Percentiles rank a stretch among this genome's conserved stretches.
Evolutionary conservation across 2,329 filamentous ascomycete species (phyloP).

Genomic region (Kalmusia sp.): DNA sequence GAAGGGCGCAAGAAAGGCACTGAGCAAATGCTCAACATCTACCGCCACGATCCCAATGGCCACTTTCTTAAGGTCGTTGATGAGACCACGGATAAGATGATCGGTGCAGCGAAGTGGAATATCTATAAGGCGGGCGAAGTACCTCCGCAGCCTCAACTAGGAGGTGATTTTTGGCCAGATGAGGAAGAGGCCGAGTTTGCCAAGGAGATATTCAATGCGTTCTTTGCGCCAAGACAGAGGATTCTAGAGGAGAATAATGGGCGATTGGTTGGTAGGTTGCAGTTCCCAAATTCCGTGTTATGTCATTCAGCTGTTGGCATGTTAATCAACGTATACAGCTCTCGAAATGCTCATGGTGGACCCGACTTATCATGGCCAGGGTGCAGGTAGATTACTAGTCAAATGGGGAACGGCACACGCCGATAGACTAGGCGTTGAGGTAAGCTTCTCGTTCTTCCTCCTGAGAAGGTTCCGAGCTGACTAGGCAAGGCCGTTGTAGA

Average conservation of each 20-base stretch:
- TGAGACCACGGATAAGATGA: slow-evolving; percentile 2
- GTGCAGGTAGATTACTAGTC: slow-evolving; percentile 10
- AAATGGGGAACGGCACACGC: slow-evolving; percentile 12
- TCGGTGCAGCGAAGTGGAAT: slow-evolving; percentile 19
- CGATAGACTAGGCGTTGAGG: slow-evolving; percentile 14
- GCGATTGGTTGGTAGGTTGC: slow-evolving; percentile 8
- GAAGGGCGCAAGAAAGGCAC: slow-evolving; percentile 5
- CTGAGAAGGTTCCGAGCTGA: not conserved
- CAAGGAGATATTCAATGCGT: slow-evolving; percentile 8
- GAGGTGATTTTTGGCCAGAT: slow-evolving; percentile 15
- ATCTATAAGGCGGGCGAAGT: slow-evolving; percentile 12
- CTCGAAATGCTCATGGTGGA: slow-evolving; percentile 17
- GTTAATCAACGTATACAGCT: slow-evolving; percentile 4
- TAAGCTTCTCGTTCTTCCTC: not conserved
- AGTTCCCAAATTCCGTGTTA: no score
- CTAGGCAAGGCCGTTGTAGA: slow-evolving; percentile 10
- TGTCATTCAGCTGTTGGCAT: not conserved
- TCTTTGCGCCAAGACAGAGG: slow-evolving; percentile 15
- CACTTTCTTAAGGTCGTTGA: slow-evolving; percentile 17
- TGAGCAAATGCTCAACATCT: slow-evolving; percentile 14
- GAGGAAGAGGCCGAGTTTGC: slow-evolving; percentile 18
- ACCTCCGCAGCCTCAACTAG: slow-evolving; percentile 10
- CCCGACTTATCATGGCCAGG: slow-evolving; percentile 9
- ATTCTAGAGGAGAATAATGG: slow-evolving; percentile 12
- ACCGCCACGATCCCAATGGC: slow-evolving; percentile 4